Evolutionary conservation across 2,329 filamentous ascomycete genomes (phyloP).

Genomic region (Lachnellula suecica): DNA sequence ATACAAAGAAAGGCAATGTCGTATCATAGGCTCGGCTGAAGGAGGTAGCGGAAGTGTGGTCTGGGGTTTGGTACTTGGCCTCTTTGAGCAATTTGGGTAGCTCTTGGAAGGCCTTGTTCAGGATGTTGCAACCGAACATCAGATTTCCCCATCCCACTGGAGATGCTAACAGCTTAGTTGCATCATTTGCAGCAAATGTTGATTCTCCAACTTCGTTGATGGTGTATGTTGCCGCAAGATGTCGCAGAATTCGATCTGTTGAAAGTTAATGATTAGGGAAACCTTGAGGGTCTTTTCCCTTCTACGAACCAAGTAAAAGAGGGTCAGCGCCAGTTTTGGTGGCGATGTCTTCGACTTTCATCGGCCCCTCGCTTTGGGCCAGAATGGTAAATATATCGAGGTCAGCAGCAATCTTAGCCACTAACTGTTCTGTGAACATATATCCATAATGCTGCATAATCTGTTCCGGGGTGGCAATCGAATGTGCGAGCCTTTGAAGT

Average conservation of each 20-base stretch:
- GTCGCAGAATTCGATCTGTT: not conserved
- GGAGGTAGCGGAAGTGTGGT: not conserved
- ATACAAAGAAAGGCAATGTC: not conserved
- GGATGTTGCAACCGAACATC: not conserved
- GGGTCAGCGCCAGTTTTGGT: not conserved
- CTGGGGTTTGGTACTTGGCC: not conserved
- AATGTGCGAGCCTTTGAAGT: not conserved
- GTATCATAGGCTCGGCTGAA: not conserved
- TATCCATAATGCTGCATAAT: slow-evolving; percentile 4
- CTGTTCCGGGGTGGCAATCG: not conserved
- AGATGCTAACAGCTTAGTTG: not conserved
- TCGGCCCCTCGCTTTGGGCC: not conserved
- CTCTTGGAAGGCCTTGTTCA: not conserved
- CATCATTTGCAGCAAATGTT: slow-evolving; percentile 1
- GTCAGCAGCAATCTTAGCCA: not conserved
- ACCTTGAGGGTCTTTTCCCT: no score
- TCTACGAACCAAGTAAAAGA: not conserved
- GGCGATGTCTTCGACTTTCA: slow-evolving; percentile 1
- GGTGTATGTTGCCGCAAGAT: not conserved
- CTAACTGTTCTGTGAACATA: not conserved
- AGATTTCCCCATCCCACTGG: not conserved
- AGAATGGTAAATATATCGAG: slow-evolving; percentile 1
- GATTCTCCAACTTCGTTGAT: not conserved
- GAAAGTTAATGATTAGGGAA: not conserved
- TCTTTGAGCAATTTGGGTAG: not conserved